Base-by-base conservation (phyloP, 2,329 filamentous ascomycete species). In the Nemania diffusa region DNA sequence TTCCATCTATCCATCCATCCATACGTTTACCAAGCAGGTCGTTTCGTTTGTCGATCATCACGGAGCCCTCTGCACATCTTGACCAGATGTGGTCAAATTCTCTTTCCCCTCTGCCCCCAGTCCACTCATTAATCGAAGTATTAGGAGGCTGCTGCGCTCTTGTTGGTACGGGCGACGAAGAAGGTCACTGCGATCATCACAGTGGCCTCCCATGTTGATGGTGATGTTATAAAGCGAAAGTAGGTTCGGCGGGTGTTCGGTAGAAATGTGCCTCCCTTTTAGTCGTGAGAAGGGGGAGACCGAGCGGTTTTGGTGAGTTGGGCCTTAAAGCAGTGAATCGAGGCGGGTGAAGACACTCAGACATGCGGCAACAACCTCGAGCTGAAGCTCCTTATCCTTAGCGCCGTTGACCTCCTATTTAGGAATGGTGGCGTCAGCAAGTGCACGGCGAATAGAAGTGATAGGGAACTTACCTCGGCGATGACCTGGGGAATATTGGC, bases 261-360 rank as follows among this genome's bases (percentile, higher is more conserved):
- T 62, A 62, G 40, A 29, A 65, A 69, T n/a, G 26, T 50, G 11
- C 37, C 34, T 53, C 58, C 24, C 20, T 20, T 27, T 22, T 37
- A 46, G 29, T 56, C 4, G 20, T n/a, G 40, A 22, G 40, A 32
- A 64, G 53, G 44, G 69, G 63, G 64, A 65, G 57, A 53, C 27
- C 51, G 32, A 40, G 17, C 24, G 56, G 22, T 22, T 26, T 55
- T 46, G 27, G 32, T 59, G 50, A 53, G 62, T 64, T 57, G 44
- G 22, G 50, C 17, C 59, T 48, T 88, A 99, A 79, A 99, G 90
- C 69, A 99, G 86, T 58, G 96, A 98, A 83, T 99, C 96, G 76
- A 99, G 91, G 78, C 95, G 90, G 71, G 96, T 99, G 81, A 99
- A 99, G 76, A 99, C 96, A 83, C 92, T 97, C 80, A 99, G 83